Percentiles rank a stretch among this genome's conserved stretches.
Evolutionary conservation across 495 filamentous ascomycete species (phyloP).

Genomic region (Cudoniella acicularis): DNA sequence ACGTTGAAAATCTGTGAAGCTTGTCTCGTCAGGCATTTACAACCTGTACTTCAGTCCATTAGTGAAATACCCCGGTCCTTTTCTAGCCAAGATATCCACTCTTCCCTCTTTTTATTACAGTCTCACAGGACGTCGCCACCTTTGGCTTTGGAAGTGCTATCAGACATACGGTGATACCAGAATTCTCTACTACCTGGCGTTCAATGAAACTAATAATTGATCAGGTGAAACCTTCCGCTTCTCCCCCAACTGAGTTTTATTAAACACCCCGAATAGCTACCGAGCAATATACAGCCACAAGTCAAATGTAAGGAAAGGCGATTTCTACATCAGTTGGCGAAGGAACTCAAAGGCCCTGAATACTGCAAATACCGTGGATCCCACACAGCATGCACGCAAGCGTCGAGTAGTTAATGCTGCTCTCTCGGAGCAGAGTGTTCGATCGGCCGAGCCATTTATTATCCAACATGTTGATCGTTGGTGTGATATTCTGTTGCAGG

Average conservation of each 20-base stretch:
- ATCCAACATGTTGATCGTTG: constrained; percentile 30
- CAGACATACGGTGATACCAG: not conserved
- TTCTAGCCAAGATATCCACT: not conserved
- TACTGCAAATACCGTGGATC: not conserved
- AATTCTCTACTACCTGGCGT: too few species aligned
- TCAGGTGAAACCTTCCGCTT: too few species aligned
- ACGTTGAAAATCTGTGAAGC: too few species aligned
- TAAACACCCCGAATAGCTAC: not conserved
- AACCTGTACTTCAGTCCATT: not conserved
- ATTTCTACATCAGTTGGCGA: not conserved
- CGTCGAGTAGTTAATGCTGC: not conserved
- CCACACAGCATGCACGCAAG: not conserved
- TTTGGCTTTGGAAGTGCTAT: not conserved
- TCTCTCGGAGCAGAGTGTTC: not conserved
- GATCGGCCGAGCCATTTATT: not conserved
- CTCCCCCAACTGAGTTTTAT: not conserved
- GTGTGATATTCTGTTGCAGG: constrained; percentile 17
- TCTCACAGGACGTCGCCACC: not conserved
- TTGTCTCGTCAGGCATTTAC: too few species aligned
- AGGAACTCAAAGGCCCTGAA: not conserved
- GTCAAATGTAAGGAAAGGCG: not conserved
- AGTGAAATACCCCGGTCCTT: not conserved
- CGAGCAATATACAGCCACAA: not conserved
- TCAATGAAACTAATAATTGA: too few species aligned
- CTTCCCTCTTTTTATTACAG: not conserved